Evolutionary conservation across 805 yeast genomes (phyloP).

Genomic region (Saccharomycopsis javanensis): DNA sequence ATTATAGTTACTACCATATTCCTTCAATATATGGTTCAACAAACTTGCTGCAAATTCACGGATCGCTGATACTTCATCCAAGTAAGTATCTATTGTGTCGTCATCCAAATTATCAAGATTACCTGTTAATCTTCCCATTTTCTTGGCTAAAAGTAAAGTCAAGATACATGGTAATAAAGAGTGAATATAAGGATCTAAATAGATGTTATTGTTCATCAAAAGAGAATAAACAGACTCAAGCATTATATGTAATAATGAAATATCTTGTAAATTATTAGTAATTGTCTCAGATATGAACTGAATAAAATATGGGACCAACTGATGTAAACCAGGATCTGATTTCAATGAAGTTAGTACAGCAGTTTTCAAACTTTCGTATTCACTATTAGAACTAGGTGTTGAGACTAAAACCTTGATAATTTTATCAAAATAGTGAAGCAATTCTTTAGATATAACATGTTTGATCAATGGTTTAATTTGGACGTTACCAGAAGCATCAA

Average conservation of each 20-base stretch:
- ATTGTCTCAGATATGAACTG: constrained; percentile 95
- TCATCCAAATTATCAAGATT: constrained; percentile 20
- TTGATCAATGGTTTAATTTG: constrained; percentile 85
- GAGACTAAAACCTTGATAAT: constrained; percentile 65
- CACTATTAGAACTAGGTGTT: constrained; percentile 25
- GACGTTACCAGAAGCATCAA: constrained; percentile 18
- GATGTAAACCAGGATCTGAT: constrained; percentile 94
- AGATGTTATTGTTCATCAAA: constrained; percentile 71
- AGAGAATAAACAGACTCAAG: constrained; percentile 81
- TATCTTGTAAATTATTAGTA: constrained; percentile 72
- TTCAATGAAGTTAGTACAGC: constrained; percentile 81
- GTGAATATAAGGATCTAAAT: constrained; percentile 91
- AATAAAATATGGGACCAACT: constrained; percentile 89
- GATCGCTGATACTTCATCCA: constrained; percentile 43
- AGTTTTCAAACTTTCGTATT: constrained; percentile 47
- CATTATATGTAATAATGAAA: constrained; percentile 69
- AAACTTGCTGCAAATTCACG: constrained; percentile 85
- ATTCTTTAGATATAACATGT: constrained; percentile 88
- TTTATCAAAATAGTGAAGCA: constrained; percentile 87
- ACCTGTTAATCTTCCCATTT: constrained; percentile 48
- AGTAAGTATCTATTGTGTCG: constrained; percentile 26
- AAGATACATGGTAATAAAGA: constrained; percentile 94
- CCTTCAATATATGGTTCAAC: constrained; percentile 64
- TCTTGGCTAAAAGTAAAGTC: constrained; percentile 80
- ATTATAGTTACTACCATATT: constrained; percentile 77